These are phyloP conservation scores for Penicillium psychrosexuale DNA, from an alignment of 2,329 filamentous ascomycete genomes.

Conservation along the genomic window DNA sequence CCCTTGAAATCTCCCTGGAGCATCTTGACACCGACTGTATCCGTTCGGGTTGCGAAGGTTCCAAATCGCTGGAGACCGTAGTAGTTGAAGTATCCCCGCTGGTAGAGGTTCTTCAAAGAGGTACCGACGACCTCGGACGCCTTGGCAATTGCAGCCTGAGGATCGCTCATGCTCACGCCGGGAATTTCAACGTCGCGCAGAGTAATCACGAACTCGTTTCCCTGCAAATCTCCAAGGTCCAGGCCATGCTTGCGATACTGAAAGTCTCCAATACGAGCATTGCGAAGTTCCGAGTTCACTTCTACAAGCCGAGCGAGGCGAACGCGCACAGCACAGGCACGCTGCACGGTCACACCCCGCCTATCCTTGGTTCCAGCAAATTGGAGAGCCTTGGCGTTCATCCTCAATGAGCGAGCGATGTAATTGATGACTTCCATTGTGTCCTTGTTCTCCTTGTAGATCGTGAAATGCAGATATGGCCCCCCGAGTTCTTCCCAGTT, in stretches of 20 bases:
- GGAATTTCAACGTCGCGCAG: conserved; percentile 77
- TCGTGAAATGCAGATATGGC: conserved; percentile 81
- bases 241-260: conserved; percentile 69
- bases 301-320: conserved; percentile 61
- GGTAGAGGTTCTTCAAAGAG: conserved; percentile 64
- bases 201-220: conserved; percentile 92
- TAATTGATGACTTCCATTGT: conserved; percentile 87
- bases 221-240: conserved; percentile 75
- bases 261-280: conserved; percentile 72
- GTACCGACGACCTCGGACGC: conserved; percentile 47
- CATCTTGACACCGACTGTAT: conserved; percentile 79
- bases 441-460: conserved; percentile 96
- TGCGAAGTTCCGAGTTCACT: conserved; percentile 60
- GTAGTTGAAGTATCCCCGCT: conserved; percentile 91
- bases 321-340: conserved; percentile 65
- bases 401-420: conserved; percentile 68
- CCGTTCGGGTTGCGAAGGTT: conserved; percentile 79
- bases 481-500: conserved; percentile 67
- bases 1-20: conserved; percentile 76
- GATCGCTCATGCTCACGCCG: conserved; percentile 38
- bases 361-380: conserved; percentile 92
- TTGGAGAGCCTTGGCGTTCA: conserved; percentile 65
- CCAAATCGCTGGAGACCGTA: conserved; percentile 97
- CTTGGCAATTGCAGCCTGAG: conserved; percentile 47
- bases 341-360: conserved; percentile 79